Evolutionary conservation across 2,329 filamentous ascomycete genomes (phyloP), one percentile per base, ranked within the genome.

Genomic region (Ceratocystis cubensis): DNA sequence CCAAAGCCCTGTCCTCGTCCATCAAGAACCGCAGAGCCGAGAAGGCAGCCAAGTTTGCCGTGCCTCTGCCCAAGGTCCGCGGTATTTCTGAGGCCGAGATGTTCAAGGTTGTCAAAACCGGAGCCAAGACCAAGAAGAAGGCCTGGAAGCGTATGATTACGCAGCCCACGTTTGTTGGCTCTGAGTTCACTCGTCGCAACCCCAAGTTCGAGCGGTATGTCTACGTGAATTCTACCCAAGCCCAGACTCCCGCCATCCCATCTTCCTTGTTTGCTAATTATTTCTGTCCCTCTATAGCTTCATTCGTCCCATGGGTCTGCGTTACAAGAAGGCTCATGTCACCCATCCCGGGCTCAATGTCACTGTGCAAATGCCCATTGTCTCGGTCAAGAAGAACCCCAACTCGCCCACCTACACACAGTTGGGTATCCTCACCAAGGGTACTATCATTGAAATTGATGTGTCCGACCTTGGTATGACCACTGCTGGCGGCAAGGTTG

Each of bases 1-100:
- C 82, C 66, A 84, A 96, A 77, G 88, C 88, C 0, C 80, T 96
- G 63, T 88, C 84, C 67, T 88, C 84, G 68, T 89, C 91, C 65
- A 96, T 96, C 79, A 99, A 97, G 84, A 91, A 96, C 77, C 96
- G 96, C 82, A 83, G 94, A 50, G 83, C 83, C 70, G 95, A 96
- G 76, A 96, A 96, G 82, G 91, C 92, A 5, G 94, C 94, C 63
- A 89, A 93, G 74, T 97, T 96, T 75, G 84, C 83, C 41, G 94
- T 97, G 48, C 94, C 94, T 1, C 76, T 99, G 73, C 94, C 94
- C 45, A 96, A 96, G 79, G 94, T 97, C 57, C 85, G 89, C 73
- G 93, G 91, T 70, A 96, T 97, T 72, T 86, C 84, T 71, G 93
- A 97, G 79, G 91, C 96, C 81, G 93, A 96, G 80, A 93, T 96